Evolutionary conservation across 345 rosid genomes (phyloP).

Genomic region (Syzygium oleosum): DNA sequence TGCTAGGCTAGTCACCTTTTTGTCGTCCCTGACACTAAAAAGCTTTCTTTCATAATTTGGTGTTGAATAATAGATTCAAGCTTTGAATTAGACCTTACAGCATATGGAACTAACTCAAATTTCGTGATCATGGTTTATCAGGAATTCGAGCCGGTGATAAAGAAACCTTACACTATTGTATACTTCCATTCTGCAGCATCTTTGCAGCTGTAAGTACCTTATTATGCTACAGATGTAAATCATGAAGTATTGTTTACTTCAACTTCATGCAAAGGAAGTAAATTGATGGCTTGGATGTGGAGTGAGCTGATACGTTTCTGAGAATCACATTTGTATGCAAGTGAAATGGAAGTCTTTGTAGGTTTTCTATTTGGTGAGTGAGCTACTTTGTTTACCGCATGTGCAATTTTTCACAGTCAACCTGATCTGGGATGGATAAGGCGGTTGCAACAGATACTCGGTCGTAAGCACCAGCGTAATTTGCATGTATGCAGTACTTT

Average conservation of each 20-base stretch:
- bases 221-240: not conserved
- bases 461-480: slow-evolving; percentile 91
- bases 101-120: not conserved
- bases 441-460: slow-evolving; percentile 85
- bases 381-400: not conserved
- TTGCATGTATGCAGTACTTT: slow-evolving; percentile 53
- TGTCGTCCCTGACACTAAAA: not conserved
- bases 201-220: slow-evolving; percentile 72
- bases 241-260: not conserved
- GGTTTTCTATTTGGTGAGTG: not conserved
- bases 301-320: not conserved
- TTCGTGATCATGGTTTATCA: slow-evolving; percentile 4
- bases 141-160: slow-evolving; percentile 44
- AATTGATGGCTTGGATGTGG: not conserved
- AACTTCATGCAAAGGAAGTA: not conserved
- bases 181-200: slow-evolving; percentile 54
- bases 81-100: not conserved
- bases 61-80: not conserved
- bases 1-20: not conserved
- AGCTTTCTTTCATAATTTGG: not conserved
- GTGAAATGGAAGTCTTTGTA: not conserved
- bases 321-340: not conserved
- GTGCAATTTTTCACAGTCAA: slow-evolving; percentile 36
- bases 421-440: slow-evolving; percentile 99
- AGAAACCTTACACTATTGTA: slow-evolving; percentile 41